A percentile compares a stretch with the other conserved stretches of the same genome.
These are phyloP conservation scores for Scheffersomyces quercinus DNA, from an alignment of 1,139 yeast species.

Conservation along the genomic window DNA sequence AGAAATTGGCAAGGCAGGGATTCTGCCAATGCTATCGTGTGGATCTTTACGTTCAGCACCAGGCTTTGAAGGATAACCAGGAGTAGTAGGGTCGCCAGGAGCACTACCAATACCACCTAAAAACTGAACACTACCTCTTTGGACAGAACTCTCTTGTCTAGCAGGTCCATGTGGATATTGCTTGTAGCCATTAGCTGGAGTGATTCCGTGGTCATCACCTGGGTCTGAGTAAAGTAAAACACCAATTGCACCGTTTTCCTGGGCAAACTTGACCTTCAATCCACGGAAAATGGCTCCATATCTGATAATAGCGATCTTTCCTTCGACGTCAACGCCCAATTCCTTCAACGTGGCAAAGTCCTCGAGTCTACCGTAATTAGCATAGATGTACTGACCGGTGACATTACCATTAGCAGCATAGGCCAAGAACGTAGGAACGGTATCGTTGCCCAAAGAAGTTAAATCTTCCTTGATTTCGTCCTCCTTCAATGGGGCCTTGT, in stretches of 20 bases:
- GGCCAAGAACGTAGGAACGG: slow-evolving; percentile 46
- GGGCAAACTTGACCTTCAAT: slow-evolving; percentile 49
- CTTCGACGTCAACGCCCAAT: slow-evolving; percentile 38
- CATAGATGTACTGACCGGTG: slow-evolving; percentile 46
- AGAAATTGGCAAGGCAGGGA: slow-evolving; percentile 49
- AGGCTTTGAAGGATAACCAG: slow-evolving; percentile 72
- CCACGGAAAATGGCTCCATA: slow-evolving; percentile 47
- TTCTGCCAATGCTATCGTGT: slow-evolving; percentile 41
- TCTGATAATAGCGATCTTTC: slow-evolving; percentile 43
- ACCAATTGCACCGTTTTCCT: slow-evolving; percentile 48
- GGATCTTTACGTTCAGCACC: slow-evolving; percentile 49
- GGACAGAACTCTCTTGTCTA: slow-evolving; percentile 45
- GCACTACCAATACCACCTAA: slow-evolving; percentile 56
- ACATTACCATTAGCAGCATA: slow-evolving; percentile 52
- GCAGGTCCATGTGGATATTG: slow-evolving; percentile 50
- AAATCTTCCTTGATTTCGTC: slow-evolving; percentile 72
- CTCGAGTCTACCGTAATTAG: slow-evolving; percentile 39
- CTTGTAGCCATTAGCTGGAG: slow-evolving; percentile 45
- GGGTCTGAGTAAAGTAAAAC: slow-evolving; percentile 47
- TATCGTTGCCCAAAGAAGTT: slow-evolving; percentile 53
- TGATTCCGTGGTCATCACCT: slow-evolving; percentile 44
- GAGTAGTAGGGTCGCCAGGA: slow-evolving; percentile 92
- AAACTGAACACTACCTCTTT: slow-evolving; percentile 80
- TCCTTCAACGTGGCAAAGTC: slow-evolving; percentile 37
- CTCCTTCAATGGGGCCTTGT: slow-evolving; percentile 67